Base-by-base conservation (phyloP, 2,329 filamentous ascomycete genomes). In the Talaromyces sp. region DNA sequence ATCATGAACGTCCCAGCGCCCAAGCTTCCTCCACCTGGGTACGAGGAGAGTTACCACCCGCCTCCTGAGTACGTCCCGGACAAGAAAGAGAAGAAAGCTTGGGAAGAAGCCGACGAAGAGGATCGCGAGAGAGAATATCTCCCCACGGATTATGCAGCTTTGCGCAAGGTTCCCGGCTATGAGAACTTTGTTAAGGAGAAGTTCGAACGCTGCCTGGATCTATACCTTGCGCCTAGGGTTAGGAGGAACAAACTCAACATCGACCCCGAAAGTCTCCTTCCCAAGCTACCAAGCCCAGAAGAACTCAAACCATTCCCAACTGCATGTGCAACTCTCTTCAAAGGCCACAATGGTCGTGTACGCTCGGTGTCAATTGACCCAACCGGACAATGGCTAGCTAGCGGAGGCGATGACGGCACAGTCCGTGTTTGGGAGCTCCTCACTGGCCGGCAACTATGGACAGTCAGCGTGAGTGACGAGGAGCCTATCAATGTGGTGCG, bases 251-350 rank as follows among this genome's bases (percentile, higher is more conserved):
- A 93, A 76, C 86, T 99, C 71, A 96, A 98, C 78, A 98, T 99
- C 71, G 95, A 99, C 70, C 95, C 95, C 3, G 90, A 90, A 75
- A 96, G 92, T 42, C 82, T 99, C 57, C 84, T 99, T 40, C 94
- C 95, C 12, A 97, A 97, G 75, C 83, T 99, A 7, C 95, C 96
- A 7, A 91, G 90, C 63, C 94, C 95, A 0, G 91, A 96, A 69
- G 94, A 99, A 70, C 83, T 99, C 61, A 92, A 92, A 70, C 95
- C 95, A 1, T 99, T 98, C 82, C 95, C 95, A 14, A 96, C 93
- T 0, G 87, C 91, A 8, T 94, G 91, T 68, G 90, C 93, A 52
- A 91, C 92, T 5, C 84, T 96, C 12, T 98, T 95, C 81, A 83
- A 87, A 65, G 94, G 94, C 10, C 95, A 99, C 71, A 87, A 92